phyloP scores from a whole-genome alignment of 805 yeast genomes.

The Teunomyces pallodes region DNA sequence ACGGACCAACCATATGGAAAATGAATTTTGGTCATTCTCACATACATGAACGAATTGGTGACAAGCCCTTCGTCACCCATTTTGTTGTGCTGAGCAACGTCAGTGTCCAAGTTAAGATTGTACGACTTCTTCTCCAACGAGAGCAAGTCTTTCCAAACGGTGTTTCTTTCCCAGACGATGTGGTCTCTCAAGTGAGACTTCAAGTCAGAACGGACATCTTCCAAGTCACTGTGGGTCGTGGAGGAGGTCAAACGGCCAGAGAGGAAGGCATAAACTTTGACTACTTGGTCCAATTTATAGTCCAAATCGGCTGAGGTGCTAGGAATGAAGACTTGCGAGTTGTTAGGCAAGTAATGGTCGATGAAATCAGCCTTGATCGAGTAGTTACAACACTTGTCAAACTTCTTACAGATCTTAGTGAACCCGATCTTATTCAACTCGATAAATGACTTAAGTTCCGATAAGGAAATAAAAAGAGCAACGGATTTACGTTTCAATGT shows the following conservation, averaged over 20 bases:
- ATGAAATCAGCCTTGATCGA: conserved; percentile 60
- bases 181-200: conserved; percentile 74
- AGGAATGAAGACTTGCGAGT: conserved; percentile 56
- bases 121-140: conserved; percentile 49
- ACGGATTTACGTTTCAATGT: conserved; percentile 66
- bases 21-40: conserved; percentile 15
- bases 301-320: conserved; percentile 39
- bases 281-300: conserved; percentile 49
- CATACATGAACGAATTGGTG: conserved; percentile 16
- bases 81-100: conserved; percentile 13
- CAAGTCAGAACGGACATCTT: conserved; percentile 43
- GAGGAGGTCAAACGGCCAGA: conserved; percentile 36
- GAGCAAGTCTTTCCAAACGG: conserved; percentile 97
- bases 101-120: conserved; percentile 23
- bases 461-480: conserved; percentile 66
- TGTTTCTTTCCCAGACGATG: conserved; percentile 95
- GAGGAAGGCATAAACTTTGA: conserved; percentile 51
- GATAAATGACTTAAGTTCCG: conserved; percentile 79
- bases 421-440: conserved; percentile 89
- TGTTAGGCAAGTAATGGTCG: conserved; percentile 38
- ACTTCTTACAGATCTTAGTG: conserved; percentile 85
- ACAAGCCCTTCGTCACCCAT: conserved; percentile 24
- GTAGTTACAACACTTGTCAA: conserved; percentile 76
- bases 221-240: conserved; percentile 48
- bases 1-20: conserved; percentile 19